Percentiles rank a stretch among this genome's conserved stretches.
phyloP scores from a whole-genome alignment of 73 alveolate genomes.

The Symbiodinium natans region DNA sequence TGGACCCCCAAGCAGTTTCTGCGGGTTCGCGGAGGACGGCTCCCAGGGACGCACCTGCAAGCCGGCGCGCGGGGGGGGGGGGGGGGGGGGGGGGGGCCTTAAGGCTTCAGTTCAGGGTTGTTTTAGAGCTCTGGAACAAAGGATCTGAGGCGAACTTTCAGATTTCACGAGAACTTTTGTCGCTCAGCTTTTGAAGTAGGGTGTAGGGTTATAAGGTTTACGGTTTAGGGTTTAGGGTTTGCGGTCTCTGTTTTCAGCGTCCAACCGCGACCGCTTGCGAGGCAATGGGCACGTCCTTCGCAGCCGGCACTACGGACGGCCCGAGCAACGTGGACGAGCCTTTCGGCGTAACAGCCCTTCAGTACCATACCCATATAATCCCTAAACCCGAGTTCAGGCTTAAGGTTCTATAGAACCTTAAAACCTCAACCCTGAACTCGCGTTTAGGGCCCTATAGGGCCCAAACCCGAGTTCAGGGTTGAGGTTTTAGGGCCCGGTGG shows the following conservation, averaged over 20 bases:
- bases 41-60: slow-evolving; percentile 53
- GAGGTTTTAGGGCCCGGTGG: too few relatives aligned
- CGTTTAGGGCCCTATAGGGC: too few relatives aligned
- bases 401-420: too few relatives aligned
- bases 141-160: too few relatives aligned
- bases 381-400: too few relatives aligned
- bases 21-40: slow-evolving; percentile 35
- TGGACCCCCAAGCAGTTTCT: too few relatives aligned
- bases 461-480: too few relatives aligned
- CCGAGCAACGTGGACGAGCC: slow-evolving; percentile 80
- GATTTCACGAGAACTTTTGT: too few relatives aligned
- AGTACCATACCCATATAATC: too few relatives aligned
- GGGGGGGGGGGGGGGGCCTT: neutral
- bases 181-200: too few relatives aligned
- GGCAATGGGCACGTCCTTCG: slow-evolving; percentile 65
- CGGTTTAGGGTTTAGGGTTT: neutral
- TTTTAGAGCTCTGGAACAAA: neutral
- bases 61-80: slow-evolving; percentile 23
- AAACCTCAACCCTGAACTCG: too few relatives aligned
- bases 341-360: neutral
- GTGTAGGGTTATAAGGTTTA: neutral
- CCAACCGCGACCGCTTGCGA: neutral
- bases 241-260: neutral
- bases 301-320: slow-evolving; percentile 84
- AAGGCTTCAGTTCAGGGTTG: neutral